Evolutionary conservation across 2,329 filamentous ascomycete genomes (phyloP).

Genomic region (Aspergillus sojae): DNA sequence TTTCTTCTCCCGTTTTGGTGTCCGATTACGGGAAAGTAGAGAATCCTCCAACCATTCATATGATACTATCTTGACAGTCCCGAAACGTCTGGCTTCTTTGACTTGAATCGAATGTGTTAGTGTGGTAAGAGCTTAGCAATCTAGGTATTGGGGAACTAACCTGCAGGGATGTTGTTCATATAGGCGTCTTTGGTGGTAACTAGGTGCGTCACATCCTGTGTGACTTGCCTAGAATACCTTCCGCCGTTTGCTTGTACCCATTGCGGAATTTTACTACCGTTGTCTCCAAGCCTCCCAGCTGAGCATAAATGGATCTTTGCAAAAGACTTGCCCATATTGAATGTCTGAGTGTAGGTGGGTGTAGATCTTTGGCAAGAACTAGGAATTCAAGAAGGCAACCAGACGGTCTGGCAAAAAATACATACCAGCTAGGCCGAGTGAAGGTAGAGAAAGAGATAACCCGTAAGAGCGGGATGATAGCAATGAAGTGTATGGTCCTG

Average conservation of each 20-base stretch:
- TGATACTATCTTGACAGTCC: slow-evolving; percentile 47
- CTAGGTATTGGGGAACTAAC: slow-evolving; percentile 23
- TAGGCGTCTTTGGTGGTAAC: slow-evolving; percentile 67
- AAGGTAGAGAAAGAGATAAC: not conserved
- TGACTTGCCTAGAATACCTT: slow-evolving; percentile 55
- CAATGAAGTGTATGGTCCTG: not conserved
- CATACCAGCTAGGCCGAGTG: not conserved
- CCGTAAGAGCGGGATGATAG: not conserved
- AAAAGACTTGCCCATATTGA: slow-evolving; percentile 50
- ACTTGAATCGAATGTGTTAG: slow-evolving; percentile 35
- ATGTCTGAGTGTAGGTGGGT: not conserved
- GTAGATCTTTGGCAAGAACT: not conserved
- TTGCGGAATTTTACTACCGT: slow-evolving; percentile 59
- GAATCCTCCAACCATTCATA: slow-evolving; percentile 54
- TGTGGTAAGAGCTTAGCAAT: not conserved
- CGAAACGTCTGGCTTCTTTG: slow-evolving; percentile 39
- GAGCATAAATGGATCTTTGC: slow-evolving; percentile 57
- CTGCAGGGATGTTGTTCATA: slow-evolving; percentile 48
- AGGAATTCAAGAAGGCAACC: not conserved
- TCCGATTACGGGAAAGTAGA: slow-evolving; percentile 33
- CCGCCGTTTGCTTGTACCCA: slow-evolving; percentile 71
- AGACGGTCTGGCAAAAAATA: not conserved
- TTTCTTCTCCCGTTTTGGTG: slow-evolving; percentile 36
- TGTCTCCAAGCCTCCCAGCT: slow-evolving; percentile 60
- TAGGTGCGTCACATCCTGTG: slow-evolving; percentile 68